phyloP scores from a whole-genome alignment of 2,329 filamentous ascomycete genomes.

The Colletotrichum navitas region DNA sequence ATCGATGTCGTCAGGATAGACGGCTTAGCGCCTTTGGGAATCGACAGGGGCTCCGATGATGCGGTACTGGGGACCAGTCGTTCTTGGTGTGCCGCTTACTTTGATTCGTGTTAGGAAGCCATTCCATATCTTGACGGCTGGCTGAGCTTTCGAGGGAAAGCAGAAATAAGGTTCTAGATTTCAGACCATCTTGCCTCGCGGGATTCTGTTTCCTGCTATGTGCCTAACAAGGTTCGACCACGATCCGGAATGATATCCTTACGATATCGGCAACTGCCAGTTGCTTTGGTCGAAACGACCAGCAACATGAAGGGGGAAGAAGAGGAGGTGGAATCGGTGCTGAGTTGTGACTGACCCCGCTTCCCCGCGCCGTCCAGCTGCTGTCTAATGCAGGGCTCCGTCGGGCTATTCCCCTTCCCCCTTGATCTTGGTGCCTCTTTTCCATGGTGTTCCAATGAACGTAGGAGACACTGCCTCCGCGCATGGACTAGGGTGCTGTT shows the following conservation, averaged over 20 bases:
- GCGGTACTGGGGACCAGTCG: conserved; percentile 26
- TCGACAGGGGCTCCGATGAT: conserved; percentile 36
- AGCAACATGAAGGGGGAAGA: neutral
- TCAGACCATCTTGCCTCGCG: neutral
- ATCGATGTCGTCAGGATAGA: conserved; percentile 43
- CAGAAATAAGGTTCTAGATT: neutral
- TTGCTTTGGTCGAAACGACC: neutral
- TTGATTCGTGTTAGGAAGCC: neutral
- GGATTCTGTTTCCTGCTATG: neutral
- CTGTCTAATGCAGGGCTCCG: conserved; percentile 26
- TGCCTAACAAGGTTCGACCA: neutral
- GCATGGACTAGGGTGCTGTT: conserved; percentile 13
- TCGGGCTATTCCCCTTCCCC: conserved; percentile 25
- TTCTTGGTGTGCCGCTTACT: neutral
- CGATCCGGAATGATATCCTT: neutral
- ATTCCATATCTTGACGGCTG: too few species aligned
- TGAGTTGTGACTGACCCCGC: neutral
- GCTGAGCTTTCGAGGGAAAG: neutral
- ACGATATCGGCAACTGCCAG: neutral
- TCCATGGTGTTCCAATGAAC: conserved; percentile 3
- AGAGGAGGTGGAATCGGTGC: neutral
- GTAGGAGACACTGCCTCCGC: conserved; percentile 17
- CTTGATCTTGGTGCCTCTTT: conserved; percentile 8
- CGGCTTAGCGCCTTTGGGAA: conserved; percentile 32
- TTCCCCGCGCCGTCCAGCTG: conserved; percentile 24